phyloP scores from a whole-genome alignment of 179 eudicot species.

The Gypsophila paniculata region DNA sequence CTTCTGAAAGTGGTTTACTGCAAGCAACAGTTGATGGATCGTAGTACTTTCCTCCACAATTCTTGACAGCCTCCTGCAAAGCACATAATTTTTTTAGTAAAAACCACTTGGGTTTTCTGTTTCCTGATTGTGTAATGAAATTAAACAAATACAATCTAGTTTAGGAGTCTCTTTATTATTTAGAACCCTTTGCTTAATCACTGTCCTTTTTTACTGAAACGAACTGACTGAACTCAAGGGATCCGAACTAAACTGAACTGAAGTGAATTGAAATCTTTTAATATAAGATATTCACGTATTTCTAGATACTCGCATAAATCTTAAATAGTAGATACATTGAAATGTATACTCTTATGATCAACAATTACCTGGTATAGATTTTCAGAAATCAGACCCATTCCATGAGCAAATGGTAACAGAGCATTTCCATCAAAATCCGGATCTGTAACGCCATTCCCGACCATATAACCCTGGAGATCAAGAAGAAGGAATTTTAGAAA shows the following conservation, averaged over 20 bases:
- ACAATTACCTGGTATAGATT: slow-evolving; percentile 50
- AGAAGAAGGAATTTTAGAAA: neutral
- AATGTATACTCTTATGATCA: no score
- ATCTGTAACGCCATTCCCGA: slow-evolving; percentile 88
- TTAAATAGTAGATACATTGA: neutral
- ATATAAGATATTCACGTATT: no score
- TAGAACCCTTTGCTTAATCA: neutral
- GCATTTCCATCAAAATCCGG: slow-evolving; percentile 78
- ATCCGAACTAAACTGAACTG: no score
- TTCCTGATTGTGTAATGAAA: neutral
- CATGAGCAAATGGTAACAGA: slow-evolving; percentile 82
- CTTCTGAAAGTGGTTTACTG: slow-evolving; percentile 39
- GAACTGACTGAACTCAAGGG: no score
- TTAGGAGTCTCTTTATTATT: neutral
- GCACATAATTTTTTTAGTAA: neutral
- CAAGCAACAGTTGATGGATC: slow-evolving; percentile 39
- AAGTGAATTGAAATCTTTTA: no score
- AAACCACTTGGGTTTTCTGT: no score
- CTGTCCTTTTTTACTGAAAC: no score
- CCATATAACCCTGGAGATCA: slow-evolving; percentile 63
- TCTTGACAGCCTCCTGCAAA: slow-evolving; percentile 45
- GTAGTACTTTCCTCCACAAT: slow-evolving; percentile 64
- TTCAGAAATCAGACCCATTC: slow-evolving; percentile 95
- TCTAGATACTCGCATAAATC: neutral
- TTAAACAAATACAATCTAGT: neutral